Evolutionary conservation across 257 asterid species (phyloP).

Genomic region (Solanum megistacrolobum): DNA sequence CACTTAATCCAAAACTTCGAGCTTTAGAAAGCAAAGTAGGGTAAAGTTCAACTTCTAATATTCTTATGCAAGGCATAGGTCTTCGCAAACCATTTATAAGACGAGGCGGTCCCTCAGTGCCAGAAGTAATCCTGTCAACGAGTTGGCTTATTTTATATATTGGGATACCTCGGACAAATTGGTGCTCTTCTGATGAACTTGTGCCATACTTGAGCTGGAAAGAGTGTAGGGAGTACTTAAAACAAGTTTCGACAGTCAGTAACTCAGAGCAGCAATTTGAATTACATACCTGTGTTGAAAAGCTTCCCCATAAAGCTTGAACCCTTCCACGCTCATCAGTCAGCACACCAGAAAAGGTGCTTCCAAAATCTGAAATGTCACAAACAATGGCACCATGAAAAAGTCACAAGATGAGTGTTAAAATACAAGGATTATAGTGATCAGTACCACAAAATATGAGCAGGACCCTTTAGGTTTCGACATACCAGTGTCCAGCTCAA

Average conservation of each 20-base stretch:
- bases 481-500: slow-evolving; percentile 95
- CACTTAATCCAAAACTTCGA: slow-evolving; percentile 94
- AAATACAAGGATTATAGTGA: background rate
- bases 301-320: slow-evolving; percentile 96
- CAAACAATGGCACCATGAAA: slow-evolving; percentile 7
- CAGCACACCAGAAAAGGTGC: slow-evolving; percentile 89
- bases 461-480: background rate
- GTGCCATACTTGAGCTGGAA: slow-evolving; percentile 82
- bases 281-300: slow-evolving; percentile 78
- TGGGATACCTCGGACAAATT: slow-evolving; percentile 94
- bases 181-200: slow-evolving; percentile 93
- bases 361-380: slow-evolving; percentile 71
- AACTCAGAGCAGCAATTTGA: slow-evolving; percentile 6
- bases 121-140: slow-evolving; percentile 58
- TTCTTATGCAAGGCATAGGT: slow-evolving; percentile 87
- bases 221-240: background rate
- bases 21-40: slow-evolving; percentile 99
- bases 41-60: slow-evolving; percentile 90
- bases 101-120: slow-evolving; percentile 53
- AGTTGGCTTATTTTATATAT: slow-evolving; percentile 61
- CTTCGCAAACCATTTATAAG: slow-evolving; percentile 75
- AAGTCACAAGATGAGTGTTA: background rate
- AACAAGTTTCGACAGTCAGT: background rate
- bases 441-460: background rate
- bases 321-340: slow-evolving; percentile 94